Conservation (phyloP, 148 eudicot species). For the Cornus controversa region DNA sequence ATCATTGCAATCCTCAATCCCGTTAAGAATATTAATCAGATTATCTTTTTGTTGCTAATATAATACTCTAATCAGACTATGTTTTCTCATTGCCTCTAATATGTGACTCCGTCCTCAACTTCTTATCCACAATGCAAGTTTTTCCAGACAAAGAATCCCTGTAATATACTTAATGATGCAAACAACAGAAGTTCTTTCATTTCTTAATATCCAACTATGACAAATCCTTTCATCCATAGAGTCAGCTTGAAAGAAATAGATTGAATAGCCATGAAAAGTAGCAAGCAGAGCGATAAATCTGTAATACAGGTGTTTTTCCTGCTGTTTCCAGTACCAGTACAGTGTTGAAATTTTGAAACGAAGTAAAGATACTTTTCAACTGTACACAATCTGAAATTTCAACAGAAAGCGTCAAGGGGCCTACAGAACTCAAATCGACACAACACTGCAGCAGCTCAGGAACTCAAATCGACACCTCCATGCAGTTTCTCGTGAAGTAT, state of each 20-base stretch:
- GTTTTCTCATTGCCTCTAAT: conserved; percentile 1
- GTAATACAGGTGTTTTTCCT: neutral
- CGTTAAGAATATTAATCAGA: neutral
- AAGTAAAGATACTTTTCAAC: neutral
- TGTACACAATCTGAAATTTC: neutral
- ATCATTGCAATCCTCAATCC: conserved; percentile 2
- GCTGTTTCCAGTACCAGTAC: neutral
- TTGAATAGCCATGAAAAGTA: neutral
- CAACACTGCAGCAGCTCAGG: neutral
- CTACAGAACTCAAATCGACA: neutral
- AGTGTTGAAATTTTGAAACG: neutral
- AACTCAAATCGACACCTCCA: neutral
- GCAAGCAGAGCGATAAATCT: neutral
- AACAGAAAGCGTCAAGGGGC: neutral
- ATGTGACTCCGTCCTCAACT: too few species aligned
- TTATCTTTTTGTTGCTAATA: neutral
- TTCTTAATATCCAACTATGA: neutral
- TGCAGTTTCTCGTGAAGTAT: neutral
- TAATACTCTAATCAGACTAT: neutral
- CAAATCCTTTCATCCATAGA: neutral
- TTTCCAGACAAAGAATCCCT: neutral
- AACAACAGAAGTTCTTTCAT: neutral
- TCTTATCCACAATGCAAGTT: too few species aligned
- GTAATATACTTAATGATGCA: neutral
- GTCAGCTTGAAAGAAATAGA: neutral